These are phyloP conservation scores for Claviceps sorghi DNA, from an alignment of 2,329 filamentous ascomycete species.

Conservation along the genomic window DNA sequence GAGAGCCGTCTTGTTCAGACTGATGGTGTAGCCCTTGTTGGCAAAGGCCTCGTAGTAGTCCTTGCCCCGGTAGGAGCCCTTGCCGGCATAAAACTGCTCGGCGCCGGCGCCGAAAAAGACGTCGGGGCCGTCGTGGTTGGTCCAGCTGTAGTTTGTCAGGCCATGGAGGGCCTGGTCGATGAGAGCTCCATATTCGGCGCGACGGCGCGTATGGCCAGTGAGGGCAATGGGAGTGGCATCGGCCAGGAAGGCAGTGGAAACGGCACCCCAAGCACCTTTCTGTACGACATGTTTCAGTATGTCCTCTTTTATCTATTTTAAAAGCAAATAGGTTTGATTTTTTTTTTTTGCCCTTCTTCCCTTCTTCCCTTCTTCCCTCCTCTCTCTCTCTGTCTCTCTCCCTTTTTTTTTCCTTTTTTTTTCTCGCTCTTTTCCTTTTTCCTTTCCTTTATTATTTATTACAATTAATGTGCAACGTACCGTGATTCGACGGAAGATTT, in stretches of 20 bases:
- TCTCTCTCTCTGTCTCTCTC: no score
- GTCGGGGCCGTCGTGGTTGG: slow-evolving; percentile 57
- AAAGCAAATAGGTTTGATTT: neutral
- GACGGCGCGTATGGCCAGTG: slow-evolving; percentile 56
- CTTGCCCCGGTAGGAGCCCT: slow-evolving; percentile 50
- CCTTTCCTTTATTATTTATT: no score
- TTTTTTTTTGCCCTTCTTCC: neutral
- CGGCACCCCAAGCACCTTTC: slow-evolving; percentile 46
- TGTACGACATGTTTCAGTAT: slow-evolving; percentile 7
- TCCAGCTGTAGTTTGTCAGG: slow-evolving; percentile 70
- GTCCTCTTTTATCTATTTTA: neutral
- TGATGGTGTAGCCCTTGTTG: slow-evolving; percentile 56
- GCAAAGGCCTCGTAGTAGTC: slow-evolving; percentile 70
- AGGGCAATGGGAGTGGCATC: slow-evolving; percentile 72
- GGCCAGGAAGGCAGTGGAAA: slow-evolving; percentile 67
- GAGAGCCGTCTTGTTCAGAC: slow-evolving; percentile 61
- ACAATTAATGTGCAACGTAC: slow-evolving; percentile 24
- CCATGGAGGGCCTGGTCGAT: slow-evolving; percentile 66
- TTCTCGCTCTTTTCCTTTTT: no score
- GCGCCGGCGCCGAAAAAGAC: slow-evolving; percentile 73
- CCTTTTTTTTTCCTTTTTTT: neutral
- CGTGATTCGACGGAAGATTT: slow-evolving; percentile 58
- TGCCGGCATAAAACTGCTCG: slow-evolving; percentile 59
- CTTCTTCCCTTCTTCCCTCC: no score
- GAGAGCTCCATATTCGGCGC: slow-evolving; percentile 54